Evolutionary conservation across 352 stramenopile genomes (phyloP).

Genomic region (Globisporangium radiosum): DNA sequence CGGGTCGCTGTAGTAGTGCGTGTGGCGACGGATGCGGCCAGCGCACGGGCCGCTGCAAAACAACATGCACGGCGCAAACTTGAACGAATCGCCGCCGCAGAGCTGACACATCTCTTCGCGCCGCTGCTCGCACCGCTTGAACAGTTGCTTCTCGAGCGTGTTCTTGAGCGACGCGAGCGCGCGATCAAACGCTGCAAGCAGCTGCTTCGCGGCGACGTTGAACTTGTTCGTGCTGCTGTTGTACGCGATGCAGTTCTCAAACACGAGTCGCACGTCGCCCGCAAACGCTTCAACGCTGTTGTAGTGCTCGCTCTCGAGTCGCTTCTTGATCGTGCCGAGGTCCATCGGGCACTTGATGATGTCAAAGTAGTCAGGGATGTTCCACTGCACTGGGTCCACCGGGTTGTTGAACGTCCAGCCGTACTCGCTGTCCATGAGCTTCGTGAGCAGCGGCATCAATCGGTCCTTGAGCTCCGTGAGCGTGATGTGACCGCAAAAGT

Average conservation of each 20-base stretch:
- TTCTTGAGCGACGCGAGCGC: constrained; percentile 60
- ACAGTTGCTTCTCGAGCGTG: constrained; percentile 78
- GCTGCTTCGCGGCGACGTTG: constrained; percentile 77
- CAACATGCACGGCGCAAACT: constrained; percentile 86
- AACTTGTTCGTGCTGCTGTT: constrained; percentile 89
- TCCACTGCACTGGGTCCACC: constrained; percentile 92
- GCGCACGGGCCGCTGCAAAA: constrained; percentile 85
- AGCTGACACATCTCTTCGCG: constrained; percentile 87
- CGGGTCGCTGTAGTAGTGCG: constrained; percentile 84
- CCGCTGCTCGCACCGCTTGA: constrained; percentile 76
- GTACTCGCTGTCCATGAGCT: constrained; percentile 87
- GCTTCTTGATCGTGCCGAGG: constrained; percentile 97
- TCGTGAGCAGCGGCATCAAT: constrained; percentile 74
- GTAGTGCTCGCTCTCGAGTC: constrained; percentile 94
- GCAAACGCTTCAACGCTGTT: constrained; percentile 84
- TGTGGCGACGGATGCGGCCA: constrained; percentile 78
- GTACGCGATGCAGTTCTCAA: constrained; percentile 88
- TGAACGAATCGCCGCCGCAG: constrained; percentile 86
- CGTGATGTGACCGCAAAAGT: constrained; percentile 83
- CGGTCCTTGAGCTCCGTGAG: constrained; percentile 79
- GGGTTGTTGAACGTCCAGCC: constrained; percentile 92
- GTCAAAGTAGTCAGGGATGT: constrained; percentile 90
- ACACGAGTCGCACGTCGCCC: constrained; percentile 82
- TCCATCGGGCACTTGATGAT: constrained; percentile 98
- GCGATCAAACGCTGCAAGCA: constrained; percentile 74